Base-by-base conservation (phyloP, 345 rosid species). In the Populus simonii region DNA sequence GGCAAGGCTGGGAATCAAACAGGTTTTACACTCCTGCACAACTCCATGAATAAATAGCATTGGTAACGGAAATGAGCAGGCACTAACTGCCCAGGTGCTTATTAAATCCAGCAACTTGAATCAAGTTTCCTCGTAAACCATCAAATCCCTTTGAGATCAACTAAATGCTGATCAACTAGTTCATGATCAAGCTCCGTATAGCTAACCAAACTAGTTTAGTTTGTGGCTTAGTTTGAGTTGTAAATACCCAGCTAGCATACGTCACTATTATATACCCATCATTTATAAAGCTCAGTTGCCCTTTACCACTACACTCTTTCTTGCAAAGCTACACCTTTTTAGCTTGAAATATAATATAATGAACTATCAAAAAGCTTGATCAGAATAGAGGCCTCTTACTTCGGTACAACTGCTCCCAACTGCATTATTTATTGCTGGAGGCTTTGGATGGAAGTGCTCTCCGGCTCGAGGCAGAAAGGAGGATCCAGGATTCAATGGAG, bases 371-470 rank as follows among this genome's bases (percentile, higher is more conserved):
- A 83, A 69, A 27, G 20, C 17, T 3, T 4, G 11, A 23, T 11
- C 18, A 62, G 36, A 18, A 35, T 1, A 68, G n/a, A 66, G 45
- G 61, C 18, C 82, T 43, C 96, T 87, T 83, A 92, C 97, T 74
- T 90, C 85, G 29, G 92, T 78, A 84, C 80, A 91, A 73, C 84
- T 88, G 89, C 80, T 89, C 65, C 87, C 88, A 68, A 89, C 82
- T 66, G 76, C 76, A 66, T 86, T 86, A 67, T 72, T 27, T 73
- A 85, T 85, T 72, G 80, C 80, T 12, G 82, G 20, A 35, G 86
- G 84, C 71, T 81, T 89, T 39, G 72, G 85, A 55, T 80, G 88
- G 77, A 85, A 85, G 45, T 81, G 83, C 59, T 91, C 92, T 69
- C 87, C 93, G 36, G 78, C 87, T 27, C 72, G 85, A 13, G 92